Evolutionary conservation across 2,329 filamentous ascomycete genomes (phyloP).

Genomic region (Fusarium pseudograminearum): DNA sequence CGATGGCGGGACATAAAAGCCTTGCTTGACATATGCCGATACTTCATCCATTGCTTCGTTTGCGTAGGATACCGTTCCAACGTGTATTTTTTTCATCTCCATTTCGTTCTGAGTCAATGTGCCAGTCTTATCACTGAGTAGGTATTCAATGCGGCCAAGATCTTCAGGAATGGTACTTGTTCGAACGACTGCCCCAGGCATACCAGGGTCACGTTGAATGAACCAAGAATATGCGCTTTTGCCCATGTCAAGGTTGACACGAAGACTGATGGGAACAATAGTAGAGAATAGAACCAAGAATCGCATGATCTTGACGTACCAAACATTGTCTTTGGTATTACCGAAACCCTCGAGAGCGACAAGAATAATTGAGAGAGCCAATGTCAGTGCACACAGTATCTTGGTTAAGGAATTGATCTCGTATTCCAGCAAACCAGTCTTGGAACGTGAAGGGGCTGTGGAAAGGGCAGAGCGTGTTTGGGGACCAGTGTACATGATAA

Average conservation of each 20-base stretch:
- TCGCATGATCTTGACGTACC: constrained; percentile 99
- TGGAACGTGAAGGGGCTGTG: constrained; percentile 90
- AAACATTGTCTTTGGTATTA: constrained; percentile 72
- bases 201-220: constrained; percentile 90
- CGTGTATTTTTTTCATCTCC: constrained; percentile 99
- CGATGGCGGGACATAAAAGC: constrained; percentile 71
- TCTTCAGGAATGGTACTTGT: constrained; percentile 99
- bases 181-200: constrained; percentile 90
- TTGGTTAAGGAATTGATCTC: constrained; percentile 98
- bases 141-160: constrained; percentile 92
- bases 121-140: constrained; percentile 98
- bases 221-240: constrained; percentile 97
- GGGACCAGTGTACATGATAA: constrained; percentile 93
- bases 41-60: constrained; percentile 99
- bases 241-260: constrained; percentile 96
- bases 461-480: constrained; percentile 95
- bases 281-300: constrained; percentile 99
- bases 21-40: constrained; percentile 83
- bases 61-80: constrained; percentile 97
- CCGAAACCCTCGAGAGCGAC: constrained; percentile 89
- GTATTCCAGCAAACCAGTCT: constrained; percentile 91
- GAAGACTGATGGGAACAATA: constrained; percentile 95
- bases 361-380: constrained; percentile 86
- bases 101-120: constrained; percentile 98
- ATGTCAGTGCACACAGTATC: constrained; percentile 89